phyloP scores from a whole-genome alignment of 2,329 filamentous ascomycete species.

The Rutstroemia sydowiana region DNA sequence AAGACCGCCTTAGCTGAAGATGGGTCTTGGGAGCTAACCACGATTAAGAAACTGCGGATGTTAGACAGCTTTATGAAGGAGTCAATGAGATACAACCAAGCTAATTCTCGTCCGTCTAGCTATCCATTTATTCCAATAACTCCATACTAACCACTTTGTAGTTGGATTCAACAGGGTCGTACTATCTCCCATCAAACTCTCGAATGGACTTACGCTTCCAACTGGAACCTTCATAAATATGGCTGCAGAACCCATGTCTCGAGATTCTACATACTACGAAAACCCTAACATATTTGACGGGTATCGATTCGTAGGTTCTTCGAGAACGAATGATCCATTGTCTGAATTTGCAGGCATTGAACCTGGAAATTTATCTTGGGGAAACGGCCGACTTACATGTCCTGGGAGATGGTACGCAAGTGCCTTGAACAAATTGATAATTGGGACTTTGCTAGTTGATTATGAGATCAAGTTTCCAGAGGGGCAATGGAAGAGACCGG shows the following conservation, averaged over 20 bases:
- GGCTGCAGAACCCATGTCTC: neutral
- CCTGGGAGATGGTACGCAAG: slow-evolving; percentile 1
- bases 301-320: slow-evolving; percentile 20
- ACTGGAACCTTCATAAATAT: slow-evolving; percentile 23
- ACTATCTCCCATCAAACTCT: slow-evolving; percentile 22
- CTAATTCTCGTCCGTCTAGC: neutral
- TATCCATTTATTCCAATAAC: neutral
- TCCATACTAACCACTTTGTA: neutral
- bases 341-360: neutral
- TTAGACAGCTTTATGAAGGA: slow-evolving; percentile 8
- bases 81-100: slow-evolving; percentile 2
- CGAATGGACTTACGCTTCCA: slow-evolving; percentile 29
- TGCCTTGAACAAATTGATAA: neutral
- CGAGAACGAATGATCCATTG: neutral
- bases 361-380: slow-evolving; percentile 11
- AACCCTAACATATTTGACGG: slow-evolving; percentile 19
- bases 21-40: neutral
- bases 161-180: slow-evolving; percentile 9
- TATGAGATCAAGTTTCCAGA: slow-evolving; percentile 21
- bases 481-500: neutral
- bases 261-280: neutral
- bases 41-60: neutral
- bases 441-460: slow-evolving; percentile 26
- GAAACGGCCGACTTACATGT: slow-evolving; percentile 5
- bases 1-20: slow-evolving; percentile 24